These are phyloP conservation scores for Irpex sp. DNA, from an alignment of 1,284 basidiomycete species.

Conservation along the genomic window DNA sequence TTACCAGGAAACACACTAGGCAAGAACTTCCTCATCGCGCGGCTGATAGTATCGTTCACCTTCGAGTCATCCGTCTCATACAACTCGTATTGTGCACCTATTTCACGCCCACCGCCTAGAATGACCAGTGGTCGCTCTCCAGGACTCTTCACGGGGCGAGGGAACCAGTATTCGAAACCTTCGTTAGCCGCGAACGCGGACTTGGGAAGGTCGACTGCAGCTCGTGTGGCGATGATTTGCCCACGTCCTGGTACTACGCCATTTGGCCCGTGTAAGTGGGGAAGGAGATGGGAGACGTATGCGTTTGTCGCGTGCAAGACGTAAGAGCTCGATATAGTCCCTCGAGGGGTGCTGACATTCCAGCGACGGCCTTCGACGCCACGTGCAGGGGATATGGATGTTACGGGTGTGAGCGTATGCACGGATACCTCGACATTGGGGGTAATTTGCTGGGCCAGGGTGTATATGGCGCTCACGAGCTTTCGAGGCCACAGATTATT, in stretches of 20 bases:
- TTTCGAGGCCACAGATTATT: conserved; percentile 80
- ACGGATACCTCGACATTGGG: conserved; percentile 42
- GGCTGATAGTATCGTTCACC: conserved; percentile 40
- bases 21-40: conserved; percentile 52
- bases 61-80: conserved; percentile 60
- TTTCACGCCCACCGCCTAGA: conserved; percentile 67
- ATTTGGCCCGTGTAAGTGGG: conserved; percentile 47
- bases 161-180: conserved; percentile 78
- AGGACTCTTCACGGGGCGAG: conserved; percentile 45
- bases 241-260: conserved; percentile 73
- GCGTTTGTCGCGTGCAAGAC: conserved; percentile 82
- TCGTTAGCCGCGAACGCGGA: conserved; percentile 33
- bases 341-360: conserved; percentile 57
- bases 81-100: conserved; percentile 42
- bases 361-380: conserved; percentile 35
- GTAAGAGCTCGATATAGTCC: conserved; percentile 50
- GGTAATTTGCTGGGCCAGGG: conserved; percentile 33
- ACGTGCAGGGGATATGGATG: conserved; percentile 31
- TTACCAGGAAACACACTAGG: conserved; percentile 54
- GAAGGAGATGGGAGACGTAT: conserved; percentile 67
- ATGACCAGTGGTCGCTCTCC: conserved; percentile 57
- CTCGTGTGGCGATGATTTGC: conserved; percentile 65
- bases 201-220: conserved; percentile 27
- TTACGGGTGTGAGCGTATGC: conserved; percentile 72
- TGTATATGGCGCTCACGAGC: conserved; percentile 64